Evolutionary conservation across 139 green algal genomes (phyloP).

Genomic region (Edaphochlamys debaryana): DNA sequence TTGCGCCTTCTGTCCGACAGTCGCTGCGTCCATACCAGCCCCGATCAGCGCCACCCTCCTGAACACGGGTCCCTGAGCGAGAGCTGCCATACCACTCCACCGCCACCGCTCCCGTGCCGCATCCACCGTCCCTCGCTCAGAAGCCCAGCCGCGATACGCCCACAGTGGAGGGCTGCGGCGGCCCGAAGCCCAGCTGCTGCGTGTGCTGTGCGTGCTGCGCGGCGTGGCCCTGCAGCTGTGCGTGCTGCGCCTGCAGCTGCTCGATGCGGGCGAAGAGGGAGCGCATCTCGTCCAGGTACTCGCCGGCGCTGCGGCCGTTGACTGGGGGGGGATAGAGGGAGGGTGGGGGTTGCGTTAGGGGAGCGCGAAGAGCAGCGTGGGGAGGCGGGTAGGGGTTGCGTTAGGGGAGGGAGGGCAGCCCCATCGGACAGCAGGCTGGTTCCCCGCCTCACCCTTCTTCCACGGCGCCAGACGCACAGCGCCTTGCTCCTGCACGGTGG

Average conservation of each 20-base stretch:
- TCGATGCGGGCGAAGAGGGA: slow-evolving; percentile 1
- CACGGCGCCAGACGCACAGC: slow-evolving; percentile 22
- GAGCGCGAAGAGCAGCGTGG: background rate
- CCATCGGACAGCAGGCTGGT: too few relatives aligned
- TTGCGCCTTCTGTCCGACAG: too few relatives aligned
- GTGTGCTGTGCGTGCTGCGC: too few relatives aligned
- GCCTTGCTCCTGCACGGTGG: slow-evolving; percentile 13
- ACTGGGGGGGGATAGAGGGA: background rate
- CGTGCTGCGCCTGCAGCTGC: slow-evolving; percentile 22
- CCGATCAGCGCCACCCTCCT: too few relatives aligned
- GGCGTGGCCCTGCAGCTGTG: too few relatives aligned
- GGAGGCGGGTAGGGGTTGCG: too few relatives aligned
- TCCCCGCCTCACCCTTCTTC: slow-evolving; percentile 17
- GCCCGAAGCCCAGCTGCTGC: slow-evolving; percentile 4
- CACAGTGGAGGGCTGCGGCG: background rate
- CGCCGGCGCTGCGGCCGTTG: background rate
- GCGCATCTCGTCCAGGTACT: slow-evolving; percentile 33
- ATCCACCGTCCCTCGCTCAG: background rate
- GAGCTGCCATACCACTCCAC: too few relatives aligned
- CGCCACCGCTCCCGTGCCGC: too few relatives aligned
- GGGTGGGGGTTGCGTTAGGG: background rate
- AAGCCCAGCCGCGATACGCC: background rate
- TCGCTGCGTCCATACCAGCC: too few relatives aligned
- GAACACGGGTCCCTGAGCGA: too few relatives aligned
- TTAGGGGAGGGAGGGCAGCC: too few relatives aligned